A percentile compares a stretch with the other conserved stretches of the same genome.
Evolutionary conservation across 2,329 filamentous ascomycete genomes (phyloP).

Genomic region (Botrytis byssoidea): DNA sequence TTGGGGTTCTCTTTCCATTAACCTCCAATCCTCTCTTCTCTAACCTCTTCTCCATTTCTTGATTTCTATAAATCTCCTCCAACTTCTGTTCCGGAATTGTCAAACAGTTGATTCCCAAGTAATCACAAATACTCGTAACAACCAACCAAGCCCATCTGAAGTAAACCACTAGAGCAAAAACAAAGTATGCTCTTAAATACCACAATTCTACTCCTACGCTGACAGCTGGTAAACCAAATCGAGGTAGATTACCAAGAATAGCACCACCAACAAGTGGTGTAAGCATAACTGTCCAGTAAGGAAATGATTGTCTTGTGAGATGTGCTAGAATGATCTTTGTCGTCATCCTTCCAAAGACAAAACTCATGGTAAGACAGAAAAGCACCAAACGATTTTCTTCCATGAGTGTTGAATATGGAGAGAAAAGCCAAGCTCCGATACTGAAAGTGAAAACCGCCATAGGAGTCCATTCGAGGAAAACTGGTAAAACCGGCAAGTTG

Average conservation of each 20-base stretch:
- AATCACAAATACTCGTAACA: conserved; percentile 86
- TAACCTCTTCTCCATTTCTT: conserved; percentile 30
- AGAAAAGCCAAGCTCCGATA: conserved; percentile 83
- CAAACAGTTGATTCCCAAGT: conserved; percentile 89
- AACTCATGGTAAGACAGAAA: conserved; percentile 91
- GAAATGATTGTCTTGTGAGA: conserved; percentile 88
- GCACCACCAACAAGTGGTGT: conserved; percentile 84
- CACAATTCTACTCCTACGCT: conserved; percentile 66
- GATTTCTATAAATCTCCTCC: conserved; percentile 24
- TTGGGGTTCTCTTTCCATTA: conserved; percentile 27
- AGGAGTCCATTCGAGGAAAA: conserved; percentile 92
- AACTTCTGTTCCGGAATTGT: conserved; percentile 69
- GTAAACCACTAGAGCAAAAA: conserved; percentile 82
- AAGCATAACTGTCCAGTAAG: conserved; percentile 93
- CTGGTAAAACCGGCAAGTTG: conserved; percentile 71
- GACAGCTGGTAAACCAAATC: conserved; percentile 67
- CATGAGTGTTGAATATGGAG: conserved; percentile 79
- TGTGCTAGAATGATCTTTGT: conserved; percentile 99
- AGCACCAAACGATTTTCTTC: conserved; percentile 83
- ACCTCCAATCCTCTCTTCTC: conserved; percentile 10
- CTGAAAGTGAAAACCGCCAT: conserved; percentile 77
- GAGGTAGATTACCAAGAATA: conserved; percentile 76
- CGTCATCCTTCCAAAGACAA: conserved; percentile 96
- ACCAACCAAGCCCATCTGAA: conserved; percentile 91
- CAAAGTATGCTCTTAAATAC: conserved; percentile 82